Conservation (phyloP, 1,284 basidiomycete species). For the Papiliotrema fonsecae region DNA sequence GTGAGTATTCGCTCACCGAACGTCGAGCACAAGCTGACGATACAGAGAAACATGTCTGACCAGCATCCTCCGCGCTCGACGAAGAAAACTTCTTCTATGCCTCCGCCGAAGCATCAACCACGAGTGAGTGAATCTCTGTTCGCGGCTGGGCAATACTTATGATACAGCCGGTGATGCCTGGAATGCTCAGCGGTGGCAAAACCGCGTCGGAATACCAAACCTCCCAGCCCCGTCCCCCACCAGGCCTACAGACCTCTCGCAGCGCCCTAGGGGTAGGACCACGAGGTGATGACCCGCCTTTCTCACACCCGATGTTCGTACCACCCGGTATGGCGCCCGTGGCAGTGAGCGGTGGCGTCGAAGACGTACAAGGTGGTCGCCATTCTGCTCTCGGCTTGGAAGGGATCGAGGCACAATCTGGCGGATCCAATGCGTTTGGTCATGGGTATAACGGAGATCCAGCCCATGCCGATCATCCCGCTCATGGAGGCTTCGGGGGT, state of each 20-base stretch:
- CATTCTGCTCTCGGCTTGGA: slow-evolving; percentile 28
- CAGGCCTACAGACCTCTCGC: not conserved
- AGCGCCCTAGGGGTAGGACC: not conserved
- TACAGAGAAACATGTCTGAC: slow-evolving; percentile 1
- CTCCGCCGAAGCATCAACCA: slow-evolving; percentile 23
- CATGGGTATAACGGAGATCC: not conserved
- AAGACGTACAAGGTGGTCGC: slow-evolving; percentile 23
- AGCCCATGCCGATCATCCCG: no score
- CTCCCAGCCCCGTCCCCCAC: not conserved
- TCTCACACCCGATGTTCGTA: slow-evolving; percentile 19
- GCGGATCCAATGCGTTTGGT: slow-evolving; percentile 4
- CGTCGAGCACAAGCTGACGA: not conserved
- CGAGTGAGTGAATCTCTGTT: slow-evolving; percentile 12
- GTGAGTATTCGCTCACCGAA: slow-evolving; percentile 9
- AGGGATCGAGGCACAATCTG: slow-evolving; percentile 12
- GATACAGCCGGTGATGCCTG: slow-evolving; percentile 22
- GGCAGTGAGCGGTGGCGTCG: slow-evolving; percentile 17
- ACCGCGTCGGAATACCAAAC: slow-evolving; percentile 9
- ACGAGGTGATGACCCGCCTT: slow-evolving; percentile 11
- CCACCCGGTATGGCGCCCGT: slow-evolving; percentile 20
- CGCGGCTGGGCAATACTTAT: not conserved
- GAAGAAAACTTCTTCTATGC: slow-evolving; percentile 33
- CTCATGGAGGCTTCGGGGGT: not conserved
- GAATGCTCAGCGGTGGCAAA: slow-evolving; percentile 6
- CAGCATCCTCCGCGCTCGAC: slow-evolving; percentile 12